Conservation (phyloP, 306 rosid genomes). For the Ormosia emarginata region DNA sequence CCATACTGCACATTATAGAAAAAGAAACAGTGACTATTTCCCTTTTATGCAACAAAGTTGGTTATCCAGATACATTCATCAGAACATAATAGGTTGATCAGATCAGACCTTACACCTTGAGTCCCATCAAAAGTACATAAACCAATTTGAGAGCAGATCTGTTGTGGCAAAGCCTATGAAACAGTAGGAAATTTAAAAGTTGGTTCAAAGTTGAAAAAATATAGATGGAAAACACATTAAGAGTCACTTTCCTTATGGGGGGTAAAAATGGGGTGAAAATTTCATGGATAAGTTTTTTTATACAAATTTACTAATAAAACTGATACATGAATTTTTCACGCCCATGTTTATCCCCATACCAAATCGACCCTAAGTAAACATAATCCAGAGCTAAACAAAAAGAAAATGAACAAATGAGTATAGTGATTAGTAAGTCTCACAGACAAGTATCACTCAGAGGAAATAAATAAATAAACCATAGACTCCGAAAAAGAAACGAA, state of each 20-base stretch:
- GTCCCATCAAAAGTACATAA: constrained; percentile 35
- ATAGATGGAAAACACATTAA: background rate
- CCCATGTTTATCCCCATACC: too few relatives aligned
- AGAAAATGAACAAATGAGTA: background rate
- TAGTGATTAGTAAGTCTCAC: background rate
- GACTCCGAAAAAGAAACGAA: background rate
- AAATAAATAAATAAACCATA: background rate
- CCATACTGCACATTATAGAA: constrained; percentile 30
- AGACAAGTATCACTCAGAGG: background rate
- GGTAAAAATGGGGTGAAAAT: too few relatives aligned
- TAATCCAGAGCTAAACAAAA: too few relatives aligned
- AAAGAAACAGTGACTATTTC: background rate
- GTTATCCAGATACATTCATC: background rate
- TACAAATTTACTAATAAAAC: too few relatives aligned
- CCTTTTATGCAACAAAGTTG: background rate
- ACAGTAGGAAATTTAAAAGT: background rate
- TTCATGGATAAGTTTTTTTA: too few relatives aligned
- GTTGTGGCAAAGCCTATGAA: constrained; percentile 29
- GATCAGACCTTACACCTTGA: constrained; percentile 28
- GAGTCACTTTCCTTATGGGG: too few relatives aligned
- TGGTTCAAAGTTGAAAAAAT: background rate
- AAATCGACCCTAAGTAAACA: too few relatives aligned
- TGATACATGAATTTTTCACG: too few relatives aligned
- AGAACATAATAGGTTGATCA: constrained; percentile 10
- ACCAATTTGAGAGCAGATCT: constrained; percentile 43